Base-by-base conservation (phyloP, 345 rosid genomes). In the Balakata baccata region DNA sequence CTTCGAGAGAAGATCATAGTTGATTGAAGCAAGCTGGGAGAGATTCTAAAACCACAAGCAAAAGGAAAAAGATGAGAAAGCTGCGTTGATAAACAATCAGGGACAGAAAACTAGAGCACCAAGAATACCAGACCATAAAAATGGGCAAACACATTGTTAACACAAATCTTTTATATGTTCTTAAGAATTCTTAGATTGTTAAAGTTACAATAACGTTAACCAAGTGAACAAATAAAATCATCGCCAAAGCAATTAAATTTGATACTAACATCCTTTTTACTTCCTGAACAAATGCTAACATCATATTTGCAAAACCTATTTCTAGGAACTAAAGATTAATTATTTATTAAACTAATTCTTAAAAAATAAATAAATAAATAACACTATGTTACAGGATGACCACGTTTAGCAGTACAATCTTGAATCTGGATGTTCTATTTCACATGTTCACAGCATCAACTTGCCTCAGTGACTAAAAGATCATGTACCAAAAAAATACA, bases 11-110 rank as follows among this genome's bases (percentile, higher is more conserved):
- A 96, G 90, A 84, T 96, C 98, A 34, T 91, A 93, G 89, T 96
- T 96, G 86, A 96, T 96, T 14, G 97, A 96, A 68, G 98, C 99
- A 39, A 93, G 91, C 89, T 93, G 93, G 45, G 99, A 91, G 37
- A 96, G 93, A 81, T 96, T 96, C 99, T 96, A 58, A 34, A 74
- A 76, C 45, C 81, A 66, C 50, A 63, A 64, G 17, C 53, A 51
- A 77, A 68, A 62, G 69, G 29, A 67, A 61, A 43, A 64, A 77
- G 53, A 41, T 62, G 38, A 64, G 70, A 43, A 49, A 58, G 38
- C 23, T 12, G 25, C 12, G 18, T 25, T 12, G 16, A 37, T 34
- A 49, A 52, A 29, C 25, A 11, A 43, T 18, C 29, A 23, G 22
- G 46, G 13, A 50, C 13, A 11, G 12, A n/a, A 5, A 29, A 29